Conservation (phyloP, 2,329 filamentous ascomycete genomes). For the Dendryphion nanum region DNA sequence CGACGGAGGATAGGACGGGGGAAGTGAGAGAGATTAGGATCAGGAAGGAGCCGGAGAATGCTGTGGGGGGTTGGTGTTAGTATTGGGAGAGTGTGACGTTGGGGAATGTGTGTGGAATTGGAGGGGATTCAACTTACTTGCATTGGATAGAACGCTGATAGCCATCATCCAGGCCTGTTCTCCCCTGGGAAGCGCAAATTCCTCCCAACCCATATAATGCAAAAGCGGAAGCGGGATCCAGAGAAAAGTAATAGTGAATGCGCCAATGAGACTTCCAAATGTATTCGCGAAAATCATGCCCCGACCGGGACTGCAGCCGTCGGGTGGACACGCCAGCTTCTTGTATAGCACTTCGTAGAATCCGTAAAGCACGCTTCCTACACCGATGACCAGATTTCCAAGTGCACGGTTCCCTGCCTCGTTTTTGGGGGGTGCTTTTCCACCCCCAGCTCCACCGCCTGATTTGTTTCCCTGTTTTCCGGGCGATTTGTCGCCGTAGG, state of each 20-base stretch:
- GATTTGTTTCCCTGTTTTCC: conserved; percentile 56
- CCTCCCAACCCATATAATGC: conserved; percentile 75
- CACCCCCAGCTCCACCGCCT: conserved; percentile 54
- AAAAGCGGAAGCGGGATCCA: conserved; percentile 90
- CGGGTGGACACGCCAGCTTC: conserved; percentile 85
- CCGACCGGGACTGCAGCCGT: conserved; percentile 78
- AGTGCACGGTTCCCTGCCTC: conserved; percentile 67
- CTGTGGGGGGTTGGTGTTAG: conserved; percentile 27
- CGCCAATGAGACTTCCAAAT: conserved; percentile 82
- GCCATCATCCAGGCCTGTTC: conserved; percentile 76
- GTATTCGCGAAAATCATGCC: conserved; percentile 95
- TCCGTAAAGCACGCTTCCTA: conserved; percentile 89
- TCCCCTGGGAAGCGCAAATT: conserved; percentile 76
- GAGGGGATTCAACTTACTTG: conserved; percentile 55
- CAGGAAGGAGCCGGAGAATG: conserved; percentile 89
- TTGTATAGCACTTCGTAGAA: conserved; percentile 98
- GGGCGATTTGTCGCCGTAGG: conserved; percentile 73
- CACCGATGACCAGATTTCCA: conserved; percentile 88
- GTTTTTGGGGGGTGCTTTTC: conserved; percentile 44
- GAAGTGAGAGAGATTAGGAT: conserved; percentile 90
- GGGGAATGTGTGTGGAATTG: conserved; percentile 2
- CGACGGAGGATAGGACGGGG: conserved; percentile 88
- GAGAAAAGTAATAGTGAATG: conserved; percentile 80
- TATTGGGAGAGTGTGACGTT: not conserved
- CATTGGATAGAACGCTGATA: conserved; percentile 82